Conservation (phyloP, 2,329 filamentous ascomycete genomes). For the Zymoseptoria tritici region DNA sequence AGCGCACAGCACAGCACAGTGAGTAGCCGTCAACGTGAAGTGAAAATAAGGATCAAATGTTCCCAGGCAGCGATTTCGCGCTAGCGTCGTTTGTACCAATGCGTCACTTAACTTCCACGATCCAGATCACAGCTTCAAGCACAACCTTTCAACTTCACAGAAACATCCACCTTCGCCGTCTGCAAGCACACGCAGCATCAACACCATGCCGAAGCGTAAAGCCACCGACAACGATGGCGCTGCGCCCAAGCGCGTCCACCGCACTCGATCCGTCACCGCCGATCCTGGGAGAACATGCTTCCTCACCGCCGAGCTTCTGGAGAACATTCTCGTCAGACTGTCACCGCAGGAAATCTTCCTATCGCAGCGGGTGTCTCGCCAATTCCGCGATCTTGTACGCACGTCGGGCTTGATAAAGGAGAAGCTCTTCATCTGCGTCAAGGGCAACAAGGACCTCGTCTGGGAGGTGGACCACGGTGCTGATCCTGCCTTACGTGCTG, state of each 20-base stretch:
- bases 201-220: not conserved
- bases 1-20: not conserved
- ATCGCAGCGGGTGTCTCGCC: slow-evolving; percentile 1
- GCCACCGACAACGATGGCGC: not conserved
- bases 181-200: not conserved
- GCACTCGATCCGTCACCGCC: not conserved
- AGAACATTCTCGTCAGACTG: slow-evolving; percentile 1
- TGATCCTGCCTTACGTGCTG: slow-evolving; percentile 41
- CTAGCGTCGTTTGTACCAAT: not conserved
- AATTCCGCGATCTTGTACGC: slow-evolving; percentile 1
- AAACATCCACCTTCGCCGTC: not conserved
- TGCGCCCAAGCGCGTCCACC: not conserved
- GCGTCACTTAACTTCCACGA: not conserved
- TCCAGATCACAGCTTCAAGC: not conserved
- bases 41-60: not conserved
- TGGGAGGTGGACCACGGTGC: not conserved
- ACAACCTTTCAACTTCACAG: not conserved
- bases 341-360: not conserved
- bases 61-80: not conserved
- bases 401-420: not conserved
- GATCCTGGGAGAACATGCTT: not conserved
- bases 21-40: not conserved
- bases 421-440: not conserved
- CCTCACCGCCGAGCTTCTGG: slow-evolving; percentile 4
- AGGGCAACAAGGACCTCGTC: not conserved